Evolutionary conservation across 2,329 filamentous ascomycete genomes (phyloP).

Genomic region (Penicillium sp.): DNA sequence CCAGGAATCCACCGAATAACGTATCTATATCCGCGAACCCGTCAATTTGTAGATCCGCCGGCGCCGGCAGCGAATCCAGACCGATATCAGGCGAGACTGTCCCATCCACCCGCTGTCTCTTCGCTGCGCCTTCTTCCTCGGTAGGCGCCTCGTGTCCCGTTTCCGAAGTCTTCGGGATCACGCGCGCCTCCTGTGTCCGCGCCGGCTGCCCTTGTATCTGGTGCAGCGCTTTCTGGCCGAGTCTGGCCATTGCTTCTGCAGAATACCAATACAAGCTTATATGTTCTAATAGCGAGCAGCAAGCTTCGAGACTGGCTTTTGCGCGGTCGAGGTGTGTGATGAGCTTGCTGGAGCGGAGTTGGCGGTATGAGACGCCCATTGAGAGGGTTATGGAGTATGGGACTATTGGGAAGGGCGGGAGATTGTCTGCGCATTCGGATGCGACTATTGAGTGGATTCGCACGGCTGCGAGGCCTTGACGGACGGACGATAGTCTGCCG

Average conservation of each 20-base stretch:
- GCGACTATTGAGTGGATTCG: conserved; percentile 57
- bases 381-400: conserved; percentile 59
- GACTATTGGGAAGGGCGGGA: conserved; percentile 57
- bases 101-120: conserved; percentile 1
- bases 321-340: conserved; percentile 41
- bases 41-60: conserved; percentile 33
- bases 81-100: conserved; percentile 11
- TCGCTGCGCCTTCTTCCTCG: neutral
- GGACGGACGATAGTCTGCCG: conserved; percentile 53
- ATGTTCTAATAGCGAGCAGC: conserved; percentile 38
- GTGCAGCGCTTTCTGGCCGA: conserved; percentile 41
- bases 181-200: neutral
- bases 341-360: conserved; percentile 55
- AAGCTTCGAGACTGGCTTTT: conserved; percentile 38
- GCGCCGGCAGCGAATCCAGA: conserved; percentile 44
- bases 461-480: conserved; percentile 58
- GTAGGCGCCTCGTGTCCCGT: neutral
- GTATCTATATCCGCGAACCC: conserved; percentile 39
- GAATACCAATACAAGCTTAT: conserved; percentile 42
- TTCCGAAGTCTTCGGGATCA: neutral
- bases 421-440: conserved; percentile 45
- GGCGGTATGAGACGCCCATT: conserved; percentile 59
- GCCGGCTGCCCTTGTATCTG: conserved; percentile 28
- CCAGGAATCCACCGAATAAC: conserved; percentile 38
- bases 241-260: conserved; percentile 44